These are phyloP conservation scores for Eustoma russellianum DNA, from an alignment of 257 asterid genomes.

Conservation along the genomic window DNA sequence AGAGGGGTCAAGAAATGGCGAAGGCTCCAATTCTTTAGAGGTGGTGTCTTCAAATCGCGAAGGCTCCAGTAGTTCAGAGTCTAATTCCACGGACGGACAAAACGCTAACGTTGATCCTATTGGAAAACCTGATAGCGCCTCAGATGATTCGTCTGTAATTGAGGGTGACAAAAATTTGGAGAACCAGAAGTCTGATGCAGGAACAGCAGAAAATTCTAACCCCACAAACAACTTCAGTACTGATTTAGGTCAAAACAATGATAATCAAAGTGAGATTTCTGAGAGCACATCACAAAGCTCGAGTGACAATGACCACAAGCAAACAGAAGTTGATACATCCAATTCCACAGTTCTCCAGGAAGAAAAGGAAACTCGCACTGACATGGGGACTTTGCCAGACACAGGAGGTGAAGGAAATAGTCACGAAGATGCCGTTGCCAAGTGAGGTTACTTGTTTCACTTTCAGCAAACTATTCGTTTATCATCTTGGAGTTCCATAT, in stretches of 20 bases:
- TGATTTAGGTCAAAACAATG: constrained; percentile 27
- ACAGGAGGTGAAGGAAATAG: constrained; percentile 32
- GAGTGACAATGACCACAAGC: constrained; percentile 17
- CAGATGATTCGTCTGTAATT: constrained; percentile 12
- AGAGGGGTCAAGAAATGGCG: constrained; percentile 15
- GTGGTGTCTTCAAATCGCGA: too few species aligned
- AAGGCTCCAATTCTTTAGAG: too few species aligned
- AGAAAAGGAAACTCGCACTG: constrained; percentile 58
- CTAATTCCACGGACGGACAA: constrained; percentile 13
- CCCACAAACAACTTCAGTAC: constrained; percentile 44
- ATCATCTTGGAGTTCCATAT: constrained; percentile 13
- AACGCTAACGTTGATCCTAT: constrained; percentile 8
- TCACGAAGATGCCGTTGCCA: constrained; percentile 43
- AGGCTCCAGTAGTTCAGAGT: neutral
- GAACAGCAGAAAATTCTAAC: constrained; percentile 22
- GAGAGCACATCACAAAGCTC: constrained; percentile 19
- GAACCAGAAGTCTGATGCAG: constrained; percentile 15
- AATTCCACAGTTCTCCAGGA: constrained; percentile 39
- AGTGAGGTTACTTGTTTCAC: constrained; percentile 21
- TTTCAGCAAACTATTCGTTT: constrained; percentile 1
- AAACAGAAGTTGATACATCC: constrained; percentile 28
- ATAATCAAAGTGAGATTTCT: constrained; percentile 15
- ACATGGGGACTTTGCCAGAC: constrained; percentile 58
- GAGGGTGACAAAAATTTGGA: constrained; percentile 6
- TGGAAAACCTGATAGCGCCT: constrained; percentile 10